Evolutionary conservation across 345 rosid genomes (phyloP).

Genomic region (Brassica nigra): DNA sequence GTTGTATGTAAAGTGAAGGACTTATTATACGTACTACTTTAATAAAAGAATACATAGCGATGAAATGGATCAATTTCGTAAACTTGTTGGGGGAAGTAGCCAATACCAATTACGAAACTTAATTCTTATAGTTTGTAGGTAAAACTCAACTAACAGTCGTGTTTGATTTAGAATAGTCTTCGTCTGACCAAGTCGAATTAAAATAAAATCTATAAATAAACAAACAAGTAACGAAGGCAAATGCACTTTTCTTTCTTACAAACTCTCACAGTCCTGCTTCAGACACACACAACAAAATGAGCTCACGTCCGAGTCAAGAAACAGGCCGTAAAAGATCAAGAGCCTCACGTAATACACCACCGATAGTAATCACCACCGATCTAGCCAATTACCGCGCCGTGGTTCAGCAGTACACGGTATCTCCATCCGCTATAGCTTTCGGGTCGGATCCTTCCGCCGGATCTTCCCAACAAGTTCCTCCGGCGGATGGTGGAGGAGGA

Average conservation of each 20-base stretch:
- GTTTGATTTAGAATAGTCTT: conserved; percentile 36
- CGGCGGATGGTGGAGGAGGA: conserved; percentile 35
- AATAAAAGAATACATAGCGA: not conserved
- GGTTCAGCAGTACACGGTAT: conserved; percentile 95
- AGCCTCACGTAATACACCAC: conserved; percentile 91
- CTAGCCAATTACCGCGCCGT: conserved; percentile 85
- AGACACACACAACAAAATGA: conserved; percentile 50
- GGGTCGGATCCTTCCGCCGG: conserved; percentile 36
- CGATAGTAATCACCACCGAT: conserved; percentile 86
- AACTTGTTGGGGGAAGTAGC: conserved; percentile 13
- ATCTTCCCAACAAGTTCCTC: conserved; percentile 36
- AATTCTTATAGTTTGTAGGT: not conserved
- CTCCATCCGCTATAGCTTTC: conserved; percentile 65
- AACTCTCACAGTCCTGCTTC: not conserved
- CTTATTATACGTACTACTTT: conserved; percentile 13
- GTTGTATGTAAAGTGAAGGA: conserved; percentile 23
- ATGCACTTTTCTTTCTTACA: conserved; percentile 30
- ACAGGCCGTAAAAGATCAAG: conserved; percentile 72
- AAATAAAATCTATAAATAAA: conserved; percentile 1
- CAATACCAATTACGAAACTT: no score
- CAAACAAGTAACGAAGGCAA: conserved; percentile 31
- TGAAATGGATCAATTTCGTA: conserved; percentile 20
- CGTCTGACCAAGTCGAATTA: conserved; percentile 43
- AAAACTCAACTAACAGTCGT: conserved; percentile 29
- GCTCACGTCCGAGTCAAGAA: conserved; percentile 58